phyloP scores from a whole-genome alignment of 2,329 filamentous ascomycete genomes.

The Epichloe gansuensis region DNA sequence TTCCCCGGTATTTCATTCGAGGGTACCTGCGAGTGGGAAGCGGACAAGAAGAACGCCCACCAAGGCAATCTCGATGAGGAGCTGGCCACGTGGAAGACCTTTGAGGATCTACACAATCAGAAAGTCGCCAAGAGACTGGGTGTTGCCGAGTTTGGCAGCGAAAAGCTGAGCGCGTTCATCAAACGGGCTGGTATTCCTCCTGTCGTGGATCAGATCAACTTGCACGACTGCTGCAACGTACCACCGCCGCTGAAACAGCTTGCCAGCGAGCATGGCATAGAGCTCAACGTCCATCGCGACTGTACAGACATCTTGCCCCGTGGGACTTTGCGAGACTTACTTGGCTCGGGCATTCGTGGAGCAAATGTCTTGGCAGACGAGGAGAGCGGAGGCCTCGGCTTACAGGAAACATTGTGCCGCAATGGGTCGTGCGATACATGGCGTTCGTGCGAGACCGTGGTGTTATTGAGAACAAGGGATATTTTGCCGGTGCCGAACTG shows the following conservation, averaged over 20 bases:
- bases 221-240: constrained; percentile 90
- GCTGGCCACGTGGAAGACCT: constrained; percentile 53
- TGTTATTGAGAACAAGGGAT: constrained; percentile 96
- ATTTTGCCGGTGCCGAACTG: constrained; percentile 78
- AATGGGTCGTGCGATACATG: constrained; percentile 97
- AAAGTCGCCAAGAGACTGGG: constrained; percentile 68
- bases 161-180: constrained; percentile 69
- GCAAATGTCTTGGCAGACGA: constrained; percentile 61
- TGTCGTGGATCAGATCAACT: constrained; percentile 88
- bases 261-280: constrained; percentile 72
- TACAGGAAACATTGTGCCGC: constrained; percentile 67
- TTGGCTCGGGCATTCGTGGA: constrained; percentile 60
- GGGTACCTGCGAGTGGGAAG: constrained; percentile 75
- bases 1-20: constrained; percentile 93
- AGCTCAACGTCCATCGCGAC: constrained; percentile 87
- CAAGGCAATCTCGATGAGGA: constrained; percentile 58
- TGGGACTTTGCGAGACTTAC: constrained; percentile 72
- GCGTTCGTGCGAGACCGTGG: constrained; percentile 88
- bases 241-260: constrained; percentile 75
- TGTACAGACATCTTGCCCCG: constrained; percentile 81
- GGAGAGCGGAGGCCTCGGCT: constrained; percentile 39
- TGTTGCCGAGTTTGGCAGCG: constrained; percentile 80
- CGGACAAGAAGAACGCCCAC: constrained; percentile 46
- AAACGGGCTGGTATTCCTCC: constrained; percentile 59
- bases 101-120: constrained; percentile 61